Conservation (phyloP, 345 rosid species). For the Brassica incana region DNA sequence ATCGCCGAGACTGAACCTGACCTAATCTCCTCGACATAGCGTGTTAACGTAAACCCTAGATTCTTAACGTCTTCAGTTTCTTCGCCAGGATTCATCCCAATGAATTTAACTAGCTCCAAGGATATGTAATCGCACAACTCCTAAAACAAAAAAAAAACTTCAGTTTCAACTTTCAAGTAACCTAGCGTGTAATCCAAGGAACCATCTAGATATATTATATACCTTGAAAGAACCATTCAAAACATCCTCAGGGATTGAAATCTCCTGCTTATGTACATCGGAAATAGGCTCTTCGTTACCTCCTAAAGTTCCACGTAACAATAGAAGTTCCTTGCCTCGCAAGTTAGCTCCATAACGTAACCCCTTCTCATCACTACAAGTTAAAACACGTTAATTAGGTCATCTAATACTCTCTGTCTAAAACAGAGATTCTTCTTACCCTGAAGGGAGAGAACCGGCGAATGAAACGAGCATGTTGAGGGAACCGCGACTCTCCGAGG, state of each 20-base stretch:
- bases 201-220: background rate
- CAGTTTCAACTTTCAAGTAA: background rate
- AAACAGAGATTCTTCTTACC: slow-evolving; percentile 40
- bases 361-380: slow-evolving; percentile 55
- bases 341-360: slow-evolving; percentile 58
- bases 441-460: slow-evolving; percentile 51
- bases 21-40: slow-evolving; percentile 40
- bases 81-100: slow-evolving; percentile 39
- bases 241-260: slow-evolving; percentile 47
- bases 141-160: slow-evolving; percentile 22
- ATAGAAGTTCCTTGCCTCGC: slow-evolving; percentile 45
- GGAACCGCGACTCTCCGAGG: slow-evolving; percentile 22
- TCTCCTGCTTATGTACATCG: slow-evolving; percentile 50
- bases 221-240: slow-evolving; percentile 47
- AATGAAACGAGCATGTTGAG: slow-evolving; percentile 54
- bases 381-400: background rate
- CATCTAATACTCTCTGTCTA: background rate
- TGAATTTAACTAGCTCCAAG: slow-evolving; percentile 48
- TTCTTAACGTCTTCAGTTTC: slow-evolving; percentile 28
- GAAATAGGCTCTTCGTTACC: slow-evolving; percentile 57
- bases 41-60: slow-evolving; percentile 54
- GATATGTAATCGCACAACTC: slow-evolving; percentile 53
- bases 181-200: slow-evolving; percentile 11
- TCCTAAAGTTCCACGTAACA: slow-evolving; percentile 49
- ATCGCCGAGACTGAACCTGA: slow-evolving; percentile 42